phyloP scores from a whole-genome alignment of 2,329 filamentous ascomycete species.

The Cladosporium sphaerospermum region DNA sequence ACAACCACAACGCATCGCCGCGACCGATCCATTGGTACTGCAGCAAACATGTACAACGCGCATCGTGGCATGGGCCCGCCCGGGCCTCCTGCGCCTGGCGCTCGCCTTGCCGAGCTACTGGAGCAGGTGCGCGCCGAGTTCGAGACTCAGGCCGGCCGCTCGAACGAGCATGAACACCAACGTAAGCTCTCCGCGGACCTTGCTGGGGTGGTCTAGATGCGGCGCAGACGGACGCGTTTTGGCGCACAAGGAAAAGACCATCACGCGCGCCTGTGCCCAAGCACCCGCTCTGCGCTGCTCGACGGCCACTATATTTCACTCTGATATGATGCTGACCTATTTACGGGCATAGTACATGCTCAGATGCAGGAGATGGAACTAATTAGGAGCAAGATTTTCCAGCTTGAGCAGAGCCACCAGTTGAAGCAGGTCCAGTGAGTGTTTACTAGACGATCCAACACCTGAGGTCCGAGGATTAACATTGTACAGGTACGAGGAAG shows the following conservation, averaged over 20 bases:
- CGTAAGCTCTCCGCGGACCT: constrained; percentile 45
- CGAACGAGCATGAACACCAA: constrained; percentile 85
- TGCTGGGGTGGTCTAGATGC: constrained; percentile 1
- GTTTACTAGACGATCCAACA: background rate
- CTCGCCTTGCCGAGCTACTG: constrained; percentile 81
- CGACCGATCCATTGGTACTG: background rate
- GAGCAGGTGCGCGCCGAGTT: constrained; percentile 89
- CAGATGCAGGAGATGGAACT: constrained; percentile 95
- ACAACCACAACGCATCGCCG: background rate
- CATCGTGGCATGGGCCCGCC: constrained; percentile 71
- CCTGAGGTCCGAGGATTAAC: constrained; percentile 15
- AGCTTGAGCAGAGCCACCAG: constrained; percentile 84
- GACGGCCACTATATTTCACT: background rate
- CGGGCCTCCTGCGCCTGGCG: constrained; percentile 54
- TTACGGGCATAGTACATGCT: constrained; percentile 59
- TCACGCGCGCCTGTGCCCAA: too few species aligned
- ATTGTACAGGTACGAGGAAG: constrained; percentile 75
- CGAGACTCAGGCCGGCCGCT: constrained; percentile 65
- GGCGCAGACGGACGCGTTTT: background rate
- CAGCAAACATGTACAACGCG: constrained; percentile 68
- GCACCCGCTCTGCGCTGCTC: background rate
- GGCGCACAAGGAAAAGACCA: background rate
- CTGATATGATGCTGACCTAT: constrained; percentile 12
- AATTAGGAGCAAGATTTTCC: constrained; percentile 86
- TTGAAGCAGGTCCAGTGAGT: constrained; percentile 85